These are phyloP conservation scores for Fusarium gaditjirri DNA, from an alignment of 2,329 filamentous ascomycete species.

Conservation along the genomic window DNA sequence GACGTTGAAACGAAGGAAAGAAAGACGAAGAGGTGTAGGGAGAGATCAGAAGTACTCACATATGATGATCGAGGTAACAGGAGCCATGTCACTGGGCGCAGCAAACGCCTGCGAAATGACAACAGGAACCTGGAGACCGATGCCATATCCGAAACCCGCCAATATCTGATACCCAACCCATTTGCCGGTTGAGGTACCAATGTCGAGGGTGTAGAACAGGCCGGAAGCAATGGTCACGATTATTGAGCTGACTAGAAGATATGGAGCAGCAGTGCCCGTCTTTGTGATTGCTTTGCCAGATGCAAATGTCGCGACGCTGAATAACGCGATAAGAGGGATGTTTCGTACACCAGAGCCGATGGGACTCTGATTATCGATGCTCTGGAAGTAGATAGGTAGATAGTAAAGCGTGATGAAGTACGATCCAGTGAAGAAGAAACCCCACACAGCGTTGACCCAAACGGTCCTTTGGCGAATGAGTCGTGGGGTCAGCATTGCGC, in stretches of 20 bases:
- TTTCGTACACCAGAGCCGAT: background rate
- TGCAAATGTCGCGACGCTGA: background rate
- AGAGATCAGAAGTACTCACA: background rate
- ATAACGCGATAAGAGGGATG: background rate
- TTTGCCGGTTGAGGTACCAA: background rate
- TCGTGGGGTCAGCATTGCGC: background rate
- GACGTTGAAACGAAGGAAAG: accelerated
- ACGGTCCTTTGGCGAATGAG: background rate
- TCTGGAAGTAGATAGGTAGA: background rate
- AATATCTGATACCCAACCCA: background rate
- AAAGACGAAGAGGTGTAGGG: accelerated
- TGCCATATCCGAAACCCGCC: background rate
- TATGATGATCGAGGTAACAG: background rate
- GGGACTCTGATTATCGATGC: background rate
- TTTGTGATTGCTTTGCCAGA: background rate
- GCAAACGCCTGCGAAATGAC: background rate
- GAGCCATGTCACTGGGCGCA: background rate
- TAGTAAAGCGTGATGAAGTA: background rate
- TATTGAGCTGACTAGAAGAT: background rate
- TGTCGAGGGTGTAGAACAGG: background rate
- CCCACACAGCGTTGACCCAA: background rate
- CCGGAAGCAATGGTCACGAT: background rate
- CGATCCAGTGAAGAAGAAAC: background rate
- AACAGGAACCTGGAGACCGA: background rate
- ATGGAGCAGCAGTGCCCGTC: background rate